These are phyloP conservation scores for Salix viminalis DNA, from an alignment of 345 rosid species.

Conservation along the genomic window DNA sequence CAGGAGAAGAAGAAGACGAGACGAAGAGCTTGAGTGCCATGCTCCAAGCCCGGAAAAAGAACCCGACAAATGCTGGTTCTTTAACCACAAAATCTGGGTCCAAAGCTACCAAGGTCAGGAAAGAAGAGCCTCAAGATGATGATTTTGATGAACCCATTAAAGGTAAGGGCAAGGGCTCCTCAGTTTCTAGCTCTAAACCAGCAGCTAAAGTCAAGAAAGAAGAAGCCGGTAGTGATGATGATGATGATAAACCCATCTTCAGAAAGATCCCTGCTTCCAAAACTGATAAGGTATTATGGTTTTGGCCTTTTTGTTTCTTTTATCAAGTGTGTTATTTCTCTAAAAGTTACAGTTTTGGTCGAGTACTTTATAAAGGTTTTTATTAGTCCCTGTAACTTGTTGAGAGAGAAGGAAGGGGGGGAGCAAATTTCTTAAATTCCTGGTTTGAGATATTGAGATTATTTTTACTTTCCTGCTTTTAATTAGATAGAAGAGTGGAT, in stretches of 20 bases:
- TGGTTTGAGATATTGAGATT: neutral
- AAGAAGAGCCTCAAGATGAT: slow-evolving; percentile 34
- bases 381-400: neutral
- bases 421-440: neutral
- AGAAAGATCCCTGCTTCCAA: slow-evolving; percentile 34
- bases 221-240: slow-evolving; percentile 16
- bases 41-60: slow-evolving; percentile 42
- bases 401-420: neutral
- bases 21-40: slow-evolving; percentile 51
- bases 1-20: slow-evolving; percentile 33
- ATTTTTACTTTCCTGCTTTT: neutral
- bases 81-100: slow-evolving; percentile 30
- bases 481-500: neutral
- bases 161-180: slow-evolving; percentile 11
- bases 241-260: slow-evolving; percentile 43
- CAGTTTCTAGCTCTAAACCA: slow-evolving; percentile 33
- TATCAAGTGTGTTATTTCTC: neutral
- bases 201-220: slow-evolving; percentile 35
- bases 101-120: slow-evolving; percentile 34
- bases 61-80: slow-evolving; percentile 34
- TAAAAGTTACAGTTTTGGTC: neutral
- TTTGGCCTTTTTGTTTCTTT: neutral
- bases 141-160: slow-evolving; percentile 10
- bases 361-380: neutral
- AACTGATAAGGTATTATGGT: slow-evolving; percentile 41